Conservation (phyloP, 192 early-diverging fungal species). For the Coemansia aciculifera region DNA sequence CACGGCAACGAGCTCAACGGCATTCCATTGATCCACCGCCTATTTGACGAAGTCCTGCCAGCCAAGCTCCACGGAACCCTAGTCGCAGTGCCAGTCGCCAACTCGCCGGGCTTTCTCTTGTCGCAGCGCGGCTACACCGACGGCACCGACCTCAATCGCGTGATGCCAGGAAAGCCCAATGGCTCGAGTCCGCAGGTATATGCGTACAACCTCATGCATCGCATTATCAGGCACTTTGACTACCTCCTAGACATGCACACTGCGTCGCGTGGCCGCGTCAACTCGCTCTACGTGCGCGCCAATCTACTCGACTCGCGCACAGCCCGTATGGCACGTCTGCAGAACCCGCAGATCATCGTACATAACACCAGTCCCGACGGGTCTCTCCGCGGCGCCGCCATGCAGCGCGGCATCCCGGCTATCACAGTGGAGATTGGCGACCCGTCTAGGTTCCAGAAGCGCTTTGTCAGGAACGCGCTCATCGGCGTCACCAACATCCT, state of each 20-base stretch:
- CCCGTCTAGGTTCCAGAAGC: slow-evolving; percentile 82
- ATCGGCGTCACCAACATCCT: slow-evolving; percentile 65
- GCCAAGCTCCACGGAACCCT: slow-evolving; percentile 76
- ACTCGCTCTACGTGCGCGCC: slow-evolving; percentile 84
- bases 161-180: slow-evolving; percentile 76
- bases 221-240: slow-evolving; percentile 78
- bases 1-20: slow-evolving; percentile 95
- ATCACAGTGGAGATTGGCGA: slow-evolving; percentile 94
- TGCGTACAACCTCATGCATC: slow-evolving; percentile 77
- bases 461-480: slow-evolving; percentile 70
- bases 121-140: slow-evolving; percentile 81
- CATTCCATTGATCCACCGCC: slow-evolving; percentile 84
- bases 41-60: slow-evolving; percentile 77
- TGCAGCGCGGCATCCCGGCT: slow-evolving; percentile 71
- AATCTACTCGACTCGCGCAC: slow-evolving; percentile 79
- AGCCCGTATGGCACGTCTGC: slow-evolving; percentile 75
- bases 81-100: slow-evolving; percentile 86
- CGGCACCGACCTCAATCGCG: slow-evolving; percentile 84
- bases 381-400: slow-evolving; percentile 80
- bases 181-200: slow-evolving; percentile 83
- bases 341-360: slow-evolving; percentile 84
- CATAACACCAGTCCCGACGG: slow-evolving; percentile 70
- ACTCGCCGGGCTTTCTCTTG: slow-evolving; percentile 80
- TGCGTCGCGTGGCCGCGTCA: slow-evolving; percentile 79
- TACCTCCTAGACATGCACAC: slow-evolving; percentile 90